Percentiles rank a stretch among this genome's conserved stretches.
These are phyloP conservation scores for Leishmania guyanensis DNA, from an alignment of 208 protist species.

Conservation along the genomic window DNA sequence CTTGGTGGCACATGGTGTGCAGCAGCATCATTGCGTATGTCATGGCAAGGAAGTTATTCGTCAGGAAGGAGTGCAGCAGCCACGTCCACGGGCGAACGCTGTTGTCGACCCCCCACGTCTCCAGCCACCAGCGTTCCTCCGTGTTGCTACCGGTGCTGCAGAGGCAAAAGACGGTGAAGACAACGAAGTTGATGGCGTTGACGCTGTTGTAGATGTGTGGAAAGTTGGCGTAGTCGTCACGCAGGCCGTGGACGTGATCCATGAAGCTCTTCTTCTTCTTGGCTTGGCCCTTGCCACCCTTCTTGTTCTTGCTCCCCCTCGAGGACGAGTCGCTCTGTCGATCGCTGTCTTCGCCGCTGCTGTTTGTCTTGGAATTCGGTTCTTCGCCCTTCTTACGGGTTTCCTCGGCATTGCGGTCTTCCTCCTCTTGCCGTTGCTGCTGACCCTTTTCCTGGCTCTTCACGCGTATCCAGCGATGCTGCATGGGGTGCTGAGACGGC, in stretches of 20 bases:
- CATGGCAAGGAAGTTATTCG: constrained; percentile 92
- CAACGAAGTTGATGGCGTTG: constrained; percentile 85
- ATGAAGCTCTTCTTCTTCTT: constrained; percentile 44
- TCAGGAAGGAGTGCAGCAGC: constrained; percentile 85
- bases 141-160: constrained; percentile 85
- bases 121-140: constrained; percentile 86
- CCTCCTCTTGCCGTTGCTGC: constrained; percentile 2
- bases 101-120: constrained; percentile 79
- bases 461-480: constrained; percentile 27
- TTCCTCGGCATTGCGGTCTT: neutral
- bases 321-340: neutral
- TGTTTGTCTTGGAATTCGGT: neutral
- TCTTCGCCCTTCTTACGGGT: neutral
- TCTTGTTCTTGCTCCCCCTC: constrained; percentile 11
- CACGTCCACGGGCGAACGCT: constrained; percentile 70
- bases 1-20: constrained; percentile 80
- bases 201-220: constrained; percentile 92
- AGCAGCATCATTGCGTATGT: constrained; percentile 90
- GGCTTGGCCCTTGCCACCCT: constrained; percentile 28
- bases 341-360: neutral
- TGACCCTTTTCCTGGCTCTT: constrained; percentile 13
- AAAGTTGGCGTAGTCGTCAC: constrained; percentile 75
- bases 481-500: neutral
- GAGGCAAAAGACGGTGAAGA: constrained; percentile 92
- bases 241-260: constrained; percentile 67